Base-by-base conservation (phyloP, 331 rosid species). In the Pyrus hybrid region DNA sequence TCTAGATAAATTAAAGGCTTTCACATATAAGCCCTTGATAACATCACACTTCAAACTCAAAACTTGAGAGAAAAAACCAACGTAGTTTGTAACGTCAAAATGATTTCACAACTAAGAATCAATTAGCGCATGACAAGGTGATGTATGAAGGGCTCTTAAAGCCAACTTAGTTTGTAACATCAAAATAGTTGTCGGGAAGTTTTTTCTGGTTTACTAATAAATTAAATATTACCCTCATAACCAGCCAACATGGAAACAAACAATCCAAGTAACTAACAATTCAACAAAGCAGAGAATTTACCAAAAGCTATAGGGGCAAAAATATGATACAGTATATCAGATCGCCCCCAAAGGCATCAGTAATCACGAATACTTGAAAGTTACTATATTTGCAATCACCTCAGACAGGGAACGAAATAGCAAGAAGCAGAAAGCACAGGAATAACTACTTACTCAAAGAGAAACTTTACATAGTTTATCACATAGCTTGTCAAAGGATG, bases 401-500 rank as follows among this genome's bases (percentile, higher is more conserved):
- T 51, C 53, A 63, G 17, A 64, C n/a, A 8, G n/a, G 51, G 70
- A 65, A 62, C 58, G 8, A 14, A 23, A 62, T n/a, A 18, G 67
- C 58, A 74, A 71, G 81, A 41, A 47, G 70, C 33, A 43, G 30
- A 72, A 62, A 21, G 68, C 20, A 76, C 21, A 60, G 66, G 73
- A 83, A 73, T n/a, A 29, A 71, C 73, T 58, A 86, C 97, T 87
- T 80, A 94, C 99, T 94, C 97, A 20, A 83, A 90, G 21, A 92
- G 80, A 77, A 94, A 94, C 75, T 94, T 94, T 51, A 94, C 90
- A 9, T 94, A 94, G 77, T 94, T 94, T 76, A 94, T 94, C 83
- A 94, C 99, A 71, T 94, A 94, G 88, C 96, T 94, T 47, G 99
- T 94, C 74, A 94, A 78, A 64, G 99, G 99, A 83, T 94, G 99